A percentile compares a stretch with the other conserved stretches of the same genome.
Evolutionary conservation across 1,139 yeast species (phyloP).

Genomic region (Schwanniomyces etchellsii): DNA sequence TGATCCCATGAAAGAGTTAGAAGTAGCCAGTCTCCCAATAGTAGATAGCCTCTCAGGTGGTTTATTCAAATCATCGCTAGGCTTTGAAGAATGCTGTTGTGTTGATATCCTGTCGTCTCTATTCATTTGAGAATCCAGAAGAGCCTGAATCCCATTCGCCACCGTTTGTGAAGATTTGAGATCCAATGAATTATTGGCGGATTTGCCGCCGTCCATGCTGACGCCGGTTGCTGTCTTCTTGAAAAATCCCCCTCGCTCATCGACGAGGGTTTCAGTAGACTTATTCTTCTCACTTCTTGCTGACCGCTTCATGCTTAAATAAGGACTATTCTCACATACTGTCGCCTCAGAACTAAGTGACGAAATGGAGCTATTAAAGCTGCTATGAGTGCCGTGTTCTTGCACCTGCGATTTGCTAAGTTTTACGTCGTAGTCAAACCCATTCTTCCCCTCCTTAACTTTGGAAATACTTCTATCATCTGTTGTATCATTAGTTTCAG

Average conservation of each 20-base stretch:
- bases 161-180: too few species aligned
- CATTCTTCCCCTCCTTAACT: constrained; percentile 1
- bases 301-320: constrained; percentile 1
- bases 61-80: too few species aligned
- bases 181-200: too few species aligned
- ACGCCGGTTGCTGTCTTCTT: neutral
- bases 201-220: neutral
- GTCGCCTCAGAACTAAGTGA: constrained; percentile 17
- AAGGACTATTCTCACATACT: constrained; percentile 9
- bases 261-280: constrained; percentile 19
- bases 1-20: too few species aligned
- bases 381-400: constrained; percentile 7
- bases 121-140: too few species aligned
- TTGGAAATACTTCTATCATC: neutral
- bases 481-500: constrained; percentile 4
- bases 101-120: too few species aligned
- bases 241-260: neutral
- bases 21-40: too few species aligned
- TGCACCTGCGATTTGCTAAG: neutral
- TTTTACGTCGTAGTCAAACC: constrained; percentile 5
- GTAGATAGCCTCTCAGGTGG: too few species aligned
- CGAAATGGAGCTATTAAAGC: constrained; percentile 12
- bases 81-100: too few species aligned
- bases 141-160: too few species aligned
- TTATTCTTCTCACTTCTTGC: constrained; percentile 9